Base-by-base conservation (phyloP, 208 protist species). In the Histomonas meleagridis region DNA sequence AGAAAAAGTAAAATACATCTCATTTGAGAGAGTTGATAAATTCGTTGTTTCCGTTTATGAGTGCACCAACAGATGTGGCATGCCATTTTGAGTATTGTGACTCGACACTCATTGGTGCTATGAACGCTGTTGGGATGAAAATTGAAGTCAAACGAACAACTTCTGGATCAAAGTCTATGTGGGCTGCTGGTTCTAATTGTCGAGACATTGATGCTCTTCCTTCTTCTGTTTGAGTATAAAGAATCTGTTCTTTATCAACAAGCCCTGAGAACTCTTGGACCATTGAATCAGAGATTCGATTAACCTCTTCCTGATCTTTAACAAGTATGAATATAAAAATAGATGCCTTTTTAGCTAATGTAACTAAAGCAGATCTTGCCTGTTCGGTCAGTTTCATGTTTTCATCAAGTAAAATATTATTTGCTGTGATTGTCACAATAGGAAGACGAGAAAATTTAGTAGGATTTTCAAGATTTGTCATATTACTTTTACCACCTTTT, bases 361-460 rank as follows among this genome's bases (percentile, higher is more conserved):
- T 81, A 32, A 51, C 70, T 0, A 81, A 43, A 10, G 70, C 70
- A 7, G n/a, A 10, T 5, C 21, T 32, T 16, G 70, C 51, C 1
- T 43, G 40, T 10, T 3, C 40, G 70, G 4, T 35, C 1, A 81
- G 9, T 5, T 81, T 81, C 40, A 48, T 28, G 9, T 81, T 21
- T 2, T 81, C n/a, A 51, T 81, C 43, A 10, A 51, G 5, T 51
- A 81, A 81, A n/a, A 81, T 43, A n/a, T 81, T 2, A 35, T 81
- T 81, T 14, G 70, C 70, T 81, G 70, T 81, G 18, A 81, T 81
- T 51, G 70, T 81, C 5, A 81, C 40, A 51, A 81, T 81, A 51
- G 70, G 70, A n/a, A 65, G 23, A 5, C n/a, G 16, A 32, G 60
- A 65, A 32, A 65, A 65, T 57, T 57, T 7, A 5, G 16, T 65